Conservation (phyloP, 495 filamentous ascomycete genomes). For the Usnea hakonensis region DNA sequence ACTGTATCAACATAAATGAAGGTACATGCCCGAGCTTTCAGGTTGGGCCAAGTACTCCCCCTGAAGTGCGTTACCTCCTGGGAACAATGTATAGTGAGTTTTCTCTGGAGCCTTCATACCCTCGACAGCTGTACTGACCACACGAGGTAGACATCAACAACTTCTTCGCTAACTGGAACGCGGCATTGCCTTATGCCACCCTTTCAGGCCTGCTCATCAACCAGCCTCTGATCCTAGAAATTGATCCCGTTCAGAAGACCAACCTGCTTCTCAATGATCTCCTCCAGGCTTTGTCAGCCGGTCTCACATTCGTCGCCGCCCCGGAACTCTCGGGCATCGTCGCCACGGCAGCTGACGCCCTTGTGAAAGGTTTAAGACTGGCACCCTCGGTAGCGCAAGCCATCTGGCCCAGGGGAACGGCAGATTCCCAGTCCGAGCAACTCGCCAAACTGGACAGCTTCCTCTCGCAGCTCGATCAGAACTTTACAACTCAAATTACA, state of each 20-base stretch:
- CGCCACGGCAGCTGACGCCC: neutral
- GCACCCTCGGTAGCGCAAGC: slow-evolving; percentile 7
- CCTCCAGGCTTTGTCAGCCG: slow-evolving; percentile 3
- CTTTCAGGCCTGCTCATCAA: slow-evolving; percentile 1
- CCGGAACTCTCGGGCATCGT: neutral
- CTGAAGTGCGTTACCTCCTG: slow-evolving; percentile 3
- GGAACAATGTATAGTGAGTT: slow-evolving; percentile 1
- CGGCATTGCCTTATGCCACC: slow-evolving; percentile 1
- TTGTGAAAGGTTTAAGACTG: slow-evolving; percentile 1
- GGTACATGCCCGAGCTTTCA: neutral
- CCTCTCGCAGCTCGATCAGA: neutral
- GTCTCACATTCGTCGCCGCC: neutral
- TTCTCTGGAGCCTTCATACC: neutral
- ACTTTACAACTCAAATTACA: slow-evolving; percentile 4
- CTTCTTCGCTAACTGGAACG: slow-evolving; percentile 9
- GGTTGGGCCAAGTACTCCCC: neutral
- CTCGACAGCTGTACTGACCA: neutral
- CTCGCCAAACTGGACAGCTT: slow-evolving; percentile 1
- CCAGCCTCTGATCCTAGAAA: slow-evolving; percentile 2
- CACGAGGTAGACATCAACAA: neutral
- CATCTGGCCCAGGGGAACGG: slow-evolving; percentile 12
- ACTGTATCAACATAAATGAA: slow-evolving; percentile 5
- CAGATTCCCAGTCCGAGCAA: slow-evolving; percentile 9
- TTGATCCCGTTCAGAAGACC: slow-evolving; percentile 7
- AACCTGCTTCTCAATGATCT: slow-evolving; percentile 6